phyloP scores from a whole-genome alignment of 345 rosid species.

The Eucalyptus camaldulensis region DNA sequence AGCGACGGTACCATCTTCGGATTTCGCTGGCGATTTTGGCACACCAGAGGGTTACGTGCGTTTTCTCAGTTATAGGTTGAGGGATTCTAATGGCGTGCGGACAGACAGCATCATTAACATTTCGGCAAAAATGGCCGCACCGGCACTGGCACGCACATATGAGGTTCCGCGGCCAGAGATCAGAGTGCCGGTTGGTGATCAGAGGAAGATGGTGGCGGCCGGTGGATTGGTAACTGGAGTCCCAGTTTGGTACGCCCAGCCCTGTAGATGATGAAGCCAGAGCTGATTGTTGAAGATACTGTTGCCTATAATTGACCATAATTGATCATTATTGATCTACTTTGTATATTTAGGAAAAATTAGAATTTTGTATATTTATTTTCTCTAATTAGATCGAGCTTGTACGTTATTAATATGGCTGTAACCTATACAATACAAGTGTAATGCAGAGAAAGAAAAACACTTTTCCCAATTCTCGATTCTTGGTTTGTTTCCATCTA shows the following conservation, averaged over 20 bases:
- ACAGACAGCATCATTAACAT: slow-evolving; percentile 41
- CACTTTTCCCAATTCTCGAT: too few relatives aligned
- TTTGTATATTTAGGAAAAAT: too few relatives aligned
- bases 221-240: slow-evolving; percentile 23
- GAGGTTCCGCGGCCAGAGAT: not conserved
- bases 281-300: not conserved
- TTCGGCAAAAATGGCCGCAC: slow-evolving; percentile 29
- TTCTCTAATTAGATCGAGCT: too few relatives aligned
- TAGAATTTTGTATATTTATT: too few relatives aligned
- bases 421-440: too few relatives aligned
- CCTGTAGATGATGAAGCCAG: not conserved
- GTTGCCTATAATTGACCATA: too few relatives aligned
- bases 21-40: slow-evolving; percentile 37
- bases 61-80: slow-evolving; percentile 60
- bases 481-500: too few relatives aligned
- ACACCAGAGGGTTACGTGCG: slow-evolving; percentile 31
- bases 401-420: too few relatives aligned
- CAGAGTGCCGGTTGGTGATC: not conserved
- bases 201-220: not conserved
- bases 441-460: too few relatives aligned
- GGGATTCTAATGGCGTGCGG: slow-evolving; percentile 23
- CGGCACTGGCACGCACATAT: not conserved
- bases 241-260: slow-evolving; percentile 22
- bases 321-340: too few relatives aligned
- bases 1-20: slow-evolving; percentile 36